Evolutionary conservation across 768 basidiomycete species (phyloP), one percentile per base, ranked within the genome.

Genomic region (Russula virescens): DNA sequence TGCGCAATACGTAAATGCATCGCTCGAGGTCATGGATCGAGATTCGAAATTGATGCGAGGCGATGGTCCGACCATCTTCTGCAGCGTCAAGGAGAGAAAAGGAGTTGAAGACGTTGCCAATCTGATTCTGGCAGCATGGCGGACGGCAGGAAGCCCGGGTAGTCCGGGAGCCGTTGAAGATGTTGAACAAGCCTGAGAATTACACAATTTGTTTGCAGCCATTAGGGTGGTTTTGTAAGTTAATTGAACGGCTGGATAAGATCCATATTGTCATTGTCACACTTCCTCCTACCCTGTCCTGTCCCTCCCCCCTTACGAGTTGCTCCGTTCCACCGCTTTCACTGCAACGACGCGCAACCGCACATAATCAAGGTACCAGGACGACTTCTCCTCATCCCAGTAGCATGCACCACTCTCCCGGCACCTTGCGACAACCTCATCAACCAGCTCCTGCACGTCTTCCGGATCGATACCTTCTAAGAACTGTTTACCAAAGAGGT

Each of bases 21-120:
- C 94, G 0, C 81, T 98, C 26, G 87, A 89, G 50, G 91, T 99
- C 21, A 99, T 99, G 96, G 86, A 84, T 58, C 83, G 94, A 23
- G 96, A 98, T 71, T 83, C 96, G 1, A 94, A 86, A 71, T 75
- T 89, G 64, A 98, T 99, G 95, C 83, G 96, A 28, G 96, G 95
- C 40, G 84, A 88, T 62, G 96, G 96, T 0, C 96, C 96, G 3
- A 99, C 96, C 0, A 69, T 98, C 21, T 98, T 99, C 73, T 82
- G 89, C 0, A 90, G 89, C 67, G 83, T 99, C 60, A 86, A 89
- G 70, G 79, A 91, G 62, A 79, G 78, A 31, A 85, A 82, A 61
- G 93, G 93, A 0, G 85, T 98, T 1, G 84, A 89, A 35, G 91
- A 94, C 65, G 82, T 96, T 9, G 83, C 87, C 18, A 83, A 86